phyloP scores from a whole-genome alignment of 805 yeast genomes.

The Sugiyamaella boreocaroliniensis region DNA sequence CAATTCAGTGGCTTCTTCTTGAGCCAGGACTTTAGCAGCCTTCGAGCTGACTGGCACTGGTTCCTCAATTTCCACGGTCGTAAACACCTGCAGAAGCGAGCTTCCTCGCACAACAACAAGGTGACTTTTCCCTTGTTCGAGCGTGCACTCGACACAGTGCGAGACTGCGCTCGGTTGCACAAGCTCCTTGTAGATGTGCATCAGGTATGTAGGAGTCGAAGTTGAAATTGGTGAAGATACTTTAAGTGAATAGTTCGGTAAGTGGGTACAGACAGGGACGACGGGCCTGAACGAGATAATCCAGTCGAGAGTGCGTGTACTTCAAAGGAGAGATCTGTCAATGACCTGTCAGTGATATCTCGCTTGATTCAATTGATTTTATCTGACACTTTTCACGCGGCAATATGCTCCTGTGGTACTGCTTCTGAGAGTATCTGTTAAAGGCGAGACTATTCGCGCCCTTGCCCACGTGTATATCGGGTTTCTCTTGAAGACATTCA shows the following conservation, averaged over 20 bases:
- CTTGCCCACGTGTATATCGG: background rate
- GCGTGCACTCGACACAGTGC: conserved; percentile 42
- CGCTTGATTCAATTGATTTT: no score
- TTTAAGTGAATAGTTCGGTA: no score
- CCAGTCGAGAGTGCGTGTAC: no score
- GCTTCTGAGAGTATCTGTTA: no score
- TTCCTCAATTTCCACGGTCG: background rate
- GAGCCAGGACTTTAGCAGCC: conserved; percentile 14
- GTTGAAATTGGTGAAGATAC: background rate
- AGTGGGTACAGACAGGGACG: no score
- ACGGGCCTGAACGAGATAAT: no score
- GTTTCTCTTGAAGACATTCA: background rate
- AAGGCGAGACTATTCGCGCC: background rate
- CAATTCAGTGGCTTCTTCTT: conserved; percentile 22
- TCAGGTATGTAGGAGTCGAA: conserved; percentile 25
- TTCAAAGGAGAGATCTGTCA: no score
- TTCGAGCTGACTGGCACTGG: background rate
- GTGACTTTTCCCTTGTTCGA: conserved; percentile 38
- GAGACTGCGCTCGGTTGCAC: conserved; percentile 69
- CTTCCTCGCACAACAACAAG: conserved; percentile 61
- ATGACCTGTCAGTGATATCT: no score
- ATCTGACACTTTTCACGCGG: no score
- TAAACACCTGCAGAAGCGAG: conserved; percentile 56
- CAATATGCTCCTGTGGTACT: no score
- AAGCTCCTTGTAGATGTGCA: conserved; percentile 78